Conservation (phyloP, 2,329 filamentous ascomycete genomes). For the Huntiella moniliformis region DNA sequence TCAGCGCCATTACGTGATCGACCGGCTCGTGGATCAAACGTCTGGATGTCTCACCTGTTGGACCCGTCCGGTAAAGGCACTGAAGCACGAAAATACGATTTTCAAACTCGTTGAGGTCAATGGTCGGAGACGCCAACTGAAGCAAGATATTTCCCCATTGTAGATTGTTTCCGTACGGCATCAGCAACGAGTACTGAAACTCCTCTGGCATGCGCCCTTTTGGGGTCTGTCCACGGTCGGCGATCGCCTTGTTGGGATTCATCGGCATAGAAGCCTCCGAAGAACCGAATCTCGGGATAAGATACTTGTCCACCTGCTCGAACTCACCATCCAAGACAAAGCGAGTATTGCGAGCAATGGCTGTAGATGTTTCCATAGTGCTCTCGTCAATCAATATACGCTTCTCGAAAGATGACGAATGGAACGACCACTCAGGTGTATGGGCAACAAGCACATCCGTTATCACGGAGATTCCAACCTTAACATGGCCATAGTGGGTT, state of each 20-base stretch:
- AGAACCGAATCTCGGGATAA: no score
- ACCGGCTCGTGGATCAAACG: conserved; percentile 15
- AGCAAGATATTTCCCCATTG: conserved; percentile 38
- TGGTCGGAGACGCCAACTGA: conserved; percentile 26
- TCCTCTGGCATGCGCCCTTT: conserved; percentile 30
- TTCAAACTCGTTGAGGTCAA: conserved; percentile 33
- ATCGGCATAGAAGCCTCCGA: no score
- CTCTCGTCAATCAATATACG: no score
- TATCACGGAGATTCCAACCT: no score
- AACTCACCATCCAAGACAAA: no score
- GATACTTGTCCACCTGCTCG: no score
- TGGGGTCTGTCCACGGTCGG: conserved; percentile 29
- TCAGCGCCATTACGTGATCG: conserved; percentile 16
- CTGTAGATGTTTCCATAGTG: no score
- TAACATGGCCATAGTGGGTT: no score
- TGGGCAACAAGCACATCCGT: no score
- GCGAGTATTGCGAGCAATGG: no score
- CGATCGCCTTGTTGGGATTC: conserved; percentile 32
- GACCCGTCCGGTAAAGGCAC: conserved; percentile 28
- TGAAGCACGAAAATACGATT: conserved; percentile 30
- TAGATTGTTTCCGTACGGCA: conserved; percentile 28
- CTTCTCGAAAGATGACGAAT: no score
- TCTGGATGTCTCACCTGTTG: conserved; percentile 8
- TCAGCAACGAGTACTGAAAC: conserved; percentile 30
- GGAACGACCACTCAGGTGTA: no score